Evolutionary conservation across 2,329 filamentous ascomycete species (phyloP).

Genomic region (Emergomyces pasteurianus): DNA sequence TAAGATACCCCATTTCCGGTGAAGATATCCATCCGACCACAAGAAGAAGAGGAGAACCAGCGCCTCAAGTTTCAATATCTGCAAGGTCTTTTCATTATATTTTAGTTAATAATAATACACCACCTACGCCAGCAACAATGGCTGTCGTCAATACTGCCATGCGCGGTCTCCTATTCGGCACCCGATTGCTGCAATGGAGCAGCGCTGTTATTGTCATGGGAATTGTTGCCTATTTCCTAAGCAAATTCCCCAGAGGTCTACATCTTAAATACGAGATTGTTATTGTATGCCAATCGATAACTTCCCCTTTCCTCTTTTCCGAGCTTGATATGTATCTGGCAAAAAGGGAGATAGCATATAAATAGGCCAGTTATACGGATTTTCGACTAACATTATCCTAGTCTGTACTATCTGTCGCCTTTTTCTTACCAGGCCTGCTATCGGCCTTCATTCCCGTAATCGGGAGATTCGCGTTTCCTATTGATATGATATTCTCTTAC

Average conservation of each 20-base stretch:
- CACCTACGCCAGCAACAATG: not conserved
- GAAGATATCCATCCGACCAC: too few relatives aligned
- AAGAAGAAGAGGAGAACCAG: too few relatives aligned
- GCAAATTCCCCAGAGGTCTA: slow-evolving; percentile 19
- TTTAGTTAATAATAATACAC: not conserved
- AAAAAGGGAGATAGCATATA: not conserved
- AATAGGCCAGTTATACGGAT: not conserved
- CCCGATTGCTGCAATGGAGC: slow-evolving; percentile 23
- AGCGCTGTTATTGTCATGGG: slow-evolving; percentile 32
- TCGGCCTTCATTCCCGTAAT: slow-evolving; percentile 28
- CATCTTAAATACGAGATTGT: slow-evolving; percentile 29
- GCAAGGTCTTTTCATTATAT: not conserved
- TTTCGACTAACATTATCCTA: slow-evolving; percentile 2
- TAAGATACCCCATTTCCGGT: not conserved
- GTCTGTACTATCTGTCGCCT: slow-evolving; percentile 27
- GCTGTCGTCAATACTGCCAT: not conserved
- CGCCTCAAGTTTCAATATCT: not conserved
- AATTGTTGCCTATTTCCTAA: slow-evolving; percentile 29
- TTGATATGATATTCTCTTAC: slow-evolving; percentile 37
- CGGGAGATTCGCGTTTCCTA: slow-evolving; percentile 26
- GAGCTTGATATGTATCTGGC: not conserved
- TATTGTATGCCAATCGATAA: slow-evolving; percentile 25
- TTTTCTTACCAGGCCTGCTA: slow-evolving; percentile 32
- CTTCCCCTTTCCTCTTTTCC: not conserved
- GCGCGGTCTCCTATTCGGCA: slow-evolving; percentile 6